A percentile compares a stretch with the other conserved stretches of the same genome.
Conservation (phyloP, 2,329 filamentous ascomycete species). For the Juglanconis oblonga region DNA sequence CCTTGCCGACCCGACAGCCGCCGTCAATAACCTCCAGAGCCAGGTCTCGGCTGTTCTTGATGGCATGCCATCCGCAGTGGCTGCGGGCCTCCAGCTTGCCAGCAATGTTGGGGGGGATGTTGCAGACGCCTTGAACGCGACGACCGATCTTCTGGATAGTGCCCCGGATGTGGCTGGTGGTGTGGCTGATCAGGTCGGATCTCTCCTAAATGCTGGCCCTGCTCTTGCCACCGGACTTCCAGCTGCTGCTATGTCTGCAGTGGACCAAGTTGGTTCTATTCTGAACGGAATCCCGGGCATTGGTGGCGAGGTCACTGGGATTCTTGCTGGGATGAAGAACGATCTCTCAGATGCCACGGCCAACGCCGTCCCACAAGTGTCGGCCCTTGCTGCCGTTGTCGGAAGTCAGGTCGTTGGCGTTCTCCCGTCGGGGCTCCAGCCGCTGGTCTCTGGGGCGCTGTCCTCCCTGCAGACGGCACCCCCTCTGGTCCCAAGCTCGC, state of each 20-base stretch:
- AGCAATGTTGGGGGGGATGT: slow-evolving; percentile 14
- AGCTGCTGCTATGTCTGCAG: slow-evolving; percentile 14
- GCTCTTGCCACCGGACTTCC: slow-evolving; percentile 17
- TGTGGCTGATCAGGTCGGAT: slow-evolving; percentile 14
- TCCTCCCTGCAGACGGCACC: slow-evolving; percentile 12
- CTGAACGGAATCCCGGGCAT: slow-evolving; percentile 4
- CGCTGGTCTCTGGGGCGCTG: slow-evolving; percentile 5
- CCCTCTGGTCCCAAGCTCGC: slow-evolving; percentile 5
- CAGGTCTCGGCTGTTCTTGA: slow-evolving; percentile 14
- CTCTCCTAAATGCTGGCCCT: slow-evolving; percentile 14
- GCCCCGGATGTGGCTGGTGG: slow-evolving; percentile 14
- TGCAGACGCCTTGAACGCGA: slow-evolving; percentile 11
- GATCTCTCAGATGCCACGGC: slow-evolving; percentile 10
- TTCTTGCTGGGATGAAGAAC: slow-evolving; percentile 5
- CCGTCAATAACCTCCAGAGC: slow-evolving; percentile 9
- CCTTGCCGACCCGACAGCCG: slow-evolving; percentile 11
- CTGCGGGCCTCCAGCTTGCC: slow-evolving; percentile 15
- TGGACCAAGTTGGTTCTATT: slow-evolving; percentile 12
- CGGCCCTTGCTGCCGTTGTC: slow-evolving; percentile 14
- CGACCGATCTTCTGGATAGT: slow-evolving; percentile 8
- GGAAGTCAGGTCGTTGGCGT: slow-evolving; percentile 6
- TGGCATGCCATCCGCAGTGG: slow-evolving; percentile 14
- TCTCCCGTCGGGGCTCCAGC: slow-evolving; percentile 12
- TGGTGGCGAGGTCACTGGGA: neutral
- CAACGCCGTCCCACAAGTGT: slow-evolving; percentile 10